Base-by-base conservation (phyloP, 1,284 basidiomycete species). In the Pascua sp. region DNA sequence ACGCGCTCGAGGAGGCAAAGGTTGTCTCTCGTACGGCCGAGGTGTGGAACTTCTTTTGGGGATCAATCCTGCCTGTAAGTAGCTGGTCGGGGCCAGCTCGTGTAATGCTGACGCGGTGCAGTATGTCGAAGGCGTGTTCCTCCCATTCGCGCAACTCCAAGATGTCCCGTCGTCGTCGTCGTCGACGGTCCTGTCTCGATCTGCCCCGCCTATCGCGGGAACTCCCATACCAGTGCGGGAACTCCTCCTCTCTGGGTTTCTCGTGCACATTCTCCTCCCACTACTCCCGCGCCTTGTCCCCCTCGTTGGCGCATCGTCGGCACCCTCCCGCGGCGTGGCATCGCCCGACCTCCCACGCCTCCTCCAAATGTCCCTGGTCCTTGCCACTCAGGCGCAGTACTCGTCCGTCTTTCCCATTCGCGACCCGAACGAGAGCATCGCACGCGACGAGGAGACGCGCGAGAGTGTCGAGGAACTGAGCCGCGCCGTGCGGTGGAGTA, bases 31-130 rank as follows among this genome's bases (percentile, higher is more conserved):
- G 90, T 10, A 81, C 95, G 11, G 89, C 91, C 1, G 91, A 95
- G 64, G 82, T 90, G 13, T 98, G 94, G 94, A 84, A 83, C 8
- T 94, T 95, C 80, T 97, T 96, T 79, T 96, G 91, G 86, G 88
- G 90, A 62, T 87, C 91, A 61, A 86, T 97, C 17, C 79, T 98
- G 1, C 91, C 93, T 1, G 76, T 76, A 41, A 65, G 76, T 69
- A 3, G 2, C 11, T 52, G 32, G 7, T 5, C 42, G 13, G 9
- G 11, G 11, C 11, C 5, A 45, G 42, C 24, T 7, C 15, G 7
- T 8, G 9, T 24, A n/a, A 32, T 16, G 43, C 42, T 56, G 42
- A 53, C 47, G 11, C 8, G 24, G 24, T 32, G 1, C 49, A 77
- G 73, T 77, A 75, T 51, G 66, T 79, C 37, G 74, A 79, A 64